Evolutionary conservation across 2,329 filamentous ascomycete species (phyloP).

Genomic region (Calycina herbarum): DNA sequence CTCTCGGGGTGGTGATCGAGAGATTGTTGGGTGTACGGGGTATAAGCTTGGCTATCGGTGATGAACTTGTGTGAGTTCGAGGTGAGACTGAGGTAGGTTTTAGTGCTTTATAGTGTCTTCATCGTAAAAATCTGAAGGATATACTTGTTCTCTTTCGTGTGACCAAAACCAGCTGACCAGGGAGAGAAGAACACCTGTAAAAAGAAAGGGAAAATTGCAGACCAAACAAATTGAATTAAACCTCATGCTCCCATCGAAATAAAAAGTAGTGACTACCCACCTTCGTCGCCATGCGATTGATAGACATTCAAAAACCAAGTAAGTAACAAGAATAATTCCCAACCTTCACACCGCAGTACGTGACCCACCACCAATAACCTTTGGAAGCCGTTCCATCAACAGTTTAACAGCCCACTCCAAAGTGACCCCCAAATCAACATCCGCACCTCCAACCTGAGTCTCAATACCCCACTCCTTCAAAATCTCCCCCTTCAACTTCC

Average conservation of each 20-base stretch:
- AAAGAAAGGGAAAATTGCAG: no score
- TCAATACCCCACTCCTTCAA: constrained; percentile 47
- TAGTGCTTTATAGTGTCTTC: neutral
- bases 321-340: neutral
- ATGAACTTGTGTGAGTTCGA: neutral
- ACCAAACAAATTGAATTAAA: no score
- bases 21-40: neutral
- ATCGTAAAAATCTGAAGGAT: no score
- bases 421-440: constrained; percentile 60
- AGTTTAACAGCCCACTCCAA: constrained; percentile 68
- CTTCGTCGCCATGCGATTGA: neutral
- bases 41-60: neutral
- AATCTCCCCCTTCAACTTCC: constrained; percentile 48
- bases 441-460: constrained; percentile 50
- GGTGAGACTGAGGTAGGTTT: neutral
- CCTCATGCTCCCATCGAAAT: no score
- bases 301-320: neutral
- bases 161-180: no score
- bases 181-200: neutral
- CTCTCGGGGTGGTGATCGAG: neutral
- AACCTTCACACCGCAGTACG: neutral
- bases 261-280: no score
- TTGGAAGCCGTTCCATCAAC: constrained; percentile 48
- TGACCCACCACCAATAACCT: constrained; percentile 11
- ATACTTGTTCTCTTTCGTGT: no score